phyloP scores from a whole-genome alignment of 129 eudicot genomes.

The Erigeron canadensis region DNA sequence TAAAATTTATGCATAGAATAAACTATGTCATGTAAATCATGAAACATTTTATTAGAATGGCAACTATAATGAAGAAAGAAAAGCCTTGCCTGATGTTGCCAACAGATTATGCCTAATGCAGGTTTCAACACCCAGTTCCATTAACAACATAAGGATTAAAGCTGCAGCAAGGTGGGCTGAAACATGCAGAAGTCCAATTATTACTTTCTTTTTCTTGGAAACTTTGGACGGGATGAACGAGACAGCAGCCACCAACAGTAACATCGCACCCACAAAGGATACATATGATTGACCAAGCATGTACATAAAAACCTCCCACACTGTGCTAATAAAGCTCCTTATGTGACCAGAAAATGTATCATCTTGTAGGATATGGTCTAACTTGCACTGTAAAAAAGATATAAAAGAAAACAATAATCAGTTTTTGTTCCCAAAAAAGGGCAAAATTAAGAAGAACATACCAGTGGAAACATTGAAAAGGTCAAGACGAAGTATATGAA shows the following conservation, averaged over 20 bases:
- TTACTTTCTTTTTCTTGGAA: constrained; percentile 60
- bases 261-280: constrained; percentile 63
- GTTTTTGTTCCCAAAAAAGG: neutral
- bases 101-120: constrained; percentile 78
- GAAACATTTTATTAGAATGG: neutral
- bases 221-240: constrained; percentile 74
- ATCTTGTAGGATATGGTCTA: constrained; percentile 76
- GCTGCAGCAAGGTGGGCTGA: constrained; percentile 87
- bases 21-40: neutral
- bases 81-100: constrained; percentile 71
- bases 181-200: constrained; percentile 79
- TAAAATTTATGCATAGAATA: neutral
- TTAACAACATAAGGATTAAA: constrained; percentile 78
- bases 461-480: constrained; percentile 96
- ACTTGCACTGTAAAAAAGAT: constrained; percentile 57
- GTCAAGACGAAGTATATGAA: constrained; percentile 84
- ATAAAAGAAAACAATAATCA: neutral
- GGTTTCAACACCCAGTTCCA: constrained; percentile 86
- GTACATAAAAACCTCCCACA: constrained; percentile 69
- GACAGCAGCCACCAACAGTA: constrained; percentile 58
- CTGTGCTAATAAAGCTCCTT: constrained; percentile 64
- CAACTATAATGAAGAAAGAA: neutral
- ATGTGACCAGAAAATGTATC: constrained; percentile 82
- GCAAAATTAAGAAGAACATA: neutral
- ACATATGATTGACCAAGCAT: constrained; percentile 78